Evolutionary conservation across 1,139 yeast genomes (phyloP).

Genomic region (Pichia sp.): DNA sequence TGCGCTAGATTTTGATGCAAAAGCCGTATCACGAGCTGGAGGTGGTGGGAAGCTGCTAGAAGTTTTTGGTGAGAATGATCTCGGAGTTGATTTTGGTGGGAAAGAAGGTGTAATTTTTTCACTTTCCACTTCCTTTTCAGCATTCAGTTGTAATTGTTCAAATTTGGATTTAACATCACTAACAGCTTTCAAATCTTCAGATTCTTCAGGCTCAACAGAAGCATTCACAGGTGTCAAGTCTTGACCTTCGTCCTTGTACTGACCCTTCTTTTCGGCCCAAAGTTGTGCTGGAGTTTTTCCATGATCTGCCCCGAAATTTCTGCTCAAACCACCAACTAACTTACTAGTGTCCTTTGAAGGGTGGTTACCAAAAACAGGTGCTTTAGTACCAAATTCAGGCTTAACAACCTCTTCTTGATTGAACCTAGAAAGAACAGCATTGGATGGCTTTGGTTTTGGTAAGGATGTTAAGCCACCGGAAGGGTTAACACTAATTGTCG

Average conservation of each 20-base stretch:
- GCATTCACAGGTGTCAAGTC: conserved; percentile 26
- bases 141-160: conserved; percentile 21
- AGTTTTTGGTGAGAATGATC: conserved; percentile 8
- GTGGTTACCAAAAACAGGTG: conserved; percentile 32
- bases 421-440: conserved; percentile 49
- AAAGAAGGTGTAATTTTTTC: conserved; percentile 20
- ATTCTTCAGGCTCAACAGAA: conserved; percentile 19
- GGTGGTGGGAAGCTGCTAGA: conserved; percentile 23
- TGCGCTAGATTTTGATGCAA: conserved; percentile 8
- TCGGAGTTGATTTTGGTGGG: conserved; percentile 6
- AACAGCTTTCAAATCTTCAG: conserved; percentile 17
- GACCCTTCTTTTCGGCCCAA: conserved; percentile 90
- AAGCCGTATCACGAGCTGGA: conserved; percentile 19
- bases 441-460: conserved; percentile 56
- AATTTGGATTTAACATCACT: conserved; percentile 24
- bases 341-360: conserved; percentile 35
- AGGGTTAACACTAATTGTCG: conserved; percentile 21
- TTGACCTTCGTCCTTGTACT: conserved; percentile 39
- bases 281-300: conserved; percentile 93
- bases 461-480: conserved; percentile 47
- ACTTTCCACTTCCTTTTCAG: conserved; percentile 22
- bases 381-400: conserved; percentile 52
- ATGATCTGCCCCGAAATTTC: conserved; percentile 61
- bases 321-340: conserved; percentile 56
- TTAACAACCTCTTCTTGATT: conserved; percentile 28